Evolutionary conservation across 176 grass and related monocot species (phyloP).

Genomic region (Thalia dealbata): DNA sequence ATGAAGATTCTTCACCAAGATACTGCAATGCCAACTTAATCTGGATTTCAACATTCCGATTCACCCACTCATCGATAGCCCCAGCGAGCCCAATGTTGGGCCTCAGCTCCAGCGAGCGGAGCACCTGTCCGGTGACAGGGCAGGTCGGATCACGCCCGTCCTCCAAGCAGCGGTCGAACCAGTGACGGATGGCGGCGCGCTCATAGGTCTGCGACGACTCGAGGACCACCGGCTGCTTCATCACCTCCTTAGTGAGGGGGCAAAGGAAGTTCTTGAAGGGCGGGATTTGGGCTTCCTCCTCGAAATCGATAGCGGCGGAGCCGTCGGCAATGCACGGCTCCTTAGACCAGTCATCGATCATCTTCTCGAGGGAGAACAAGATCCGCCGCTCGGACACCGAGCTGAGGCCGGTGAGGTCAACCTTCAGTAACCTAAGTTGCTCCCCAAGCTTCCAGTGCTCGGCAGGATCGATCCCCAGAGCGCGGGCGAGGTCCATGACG

Average conservation of each 20-base stretch:
- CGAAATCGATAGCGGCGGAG: background rate
- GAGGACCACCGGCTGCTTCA: slow-evolving; percentile 13
- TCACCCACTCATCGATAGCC: slow-evolving; percentile 15
- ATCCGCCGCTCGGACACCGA: slow-evolving; percentile 10
- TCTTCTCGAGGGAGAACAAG: slow-evolving; percentile 13
- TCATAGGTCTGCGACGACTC: slow-evolving; percentile 16
- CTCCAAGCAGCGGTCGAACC: slow-evolving; percentile 16
- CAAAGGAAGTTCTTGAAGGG: slow-evolving; percentile 15
- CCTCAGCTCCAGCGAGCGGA: slow-evolving; percentile 7
- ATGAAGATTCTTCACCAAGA: slow-evolving; percentile 11
- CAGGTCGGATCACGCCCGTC: slow-evolving; percentile 9
- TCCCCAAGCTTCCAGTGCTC: slow-evolving; percentile 5
- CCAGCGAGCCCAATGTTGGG: slow-evolving; percentile 16
- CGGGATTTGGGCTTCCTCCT: slow-evolving; percentile 14
- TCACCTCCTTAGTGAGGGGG: slow-evolving; percentile 16
- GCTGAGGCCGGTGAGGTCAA: background rate
- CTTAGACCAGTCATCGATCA: slow-evolving; percentile 4
- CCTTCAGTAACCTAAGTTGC: slow-evolving; percentile 3
- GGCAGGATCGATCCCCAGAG: slow-evolving; percentile 4
- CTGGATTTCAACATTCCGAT: slow-evolving; percentile 17
- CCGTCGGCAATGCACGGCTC: slow-evolving; percentile 2
- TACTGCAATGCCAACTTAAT: slow-evolving; percentile 8
- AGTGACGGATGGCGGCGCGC: slow-evolving; percentile 8
- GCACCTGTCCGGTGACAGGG: slow-evolving; percentile 4
- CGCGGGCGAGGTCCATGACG: slow-evolving; percentile 14